Percentiles rank a stretch among this genome's conserved stretches.
Conservation (phyloP, 768 basidiomycete species). For the Sutorius australiensis region DNA sequence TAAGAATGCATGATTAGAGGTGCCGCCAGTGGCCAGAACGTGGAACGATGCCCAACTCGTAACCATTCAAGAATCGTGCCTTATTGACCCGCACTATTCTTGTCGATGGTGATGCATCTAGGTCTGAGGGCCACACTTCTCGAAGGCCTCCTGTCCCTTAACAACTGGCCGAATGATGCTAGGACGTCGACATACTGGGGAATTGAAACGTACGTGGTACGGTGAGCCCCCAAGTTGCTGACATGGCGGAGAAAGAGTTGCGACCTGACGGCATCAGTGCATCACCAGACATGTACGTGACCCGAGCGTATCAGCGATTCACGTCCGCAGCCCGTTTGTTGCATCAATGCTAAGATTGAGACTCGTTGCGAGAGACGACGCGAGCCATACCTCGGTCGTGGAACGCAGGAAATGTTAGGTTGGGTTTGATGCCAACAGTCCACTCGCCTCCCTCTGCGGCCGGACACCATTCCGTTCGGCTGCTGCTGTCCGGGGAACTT, state of each 20-base stretch:
- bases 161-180: background rate
- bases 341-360: background rate
- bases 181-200: background rate
- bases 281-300: background rate
- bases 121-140: background rate
- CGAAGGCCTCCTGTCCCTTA: background rate
- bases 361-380: background rate
- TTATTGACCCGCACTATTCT: background rate
- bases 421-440: background rate
- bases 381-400: background rate
- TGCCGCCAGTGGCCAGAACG: background rate
- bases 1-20: background rate
- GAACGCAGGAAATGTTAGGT: background rate
- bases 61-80: background rate
- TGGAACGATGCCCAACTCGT: background rate
- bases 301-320: background rate
- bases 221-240: background rate
- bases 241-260: background rate
- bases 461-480: background rate
- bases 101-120: background rate
- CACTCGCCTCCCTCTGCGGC: background rate
- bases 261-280: background rate
- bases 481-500: background rate
- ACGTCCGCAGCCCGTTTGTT: background rate
- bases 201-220: background rate